Evolutionary conservation across 768 basidiomycete genomes (phyloP).

Genomic region (Podaxis pistillaris): DNA sequence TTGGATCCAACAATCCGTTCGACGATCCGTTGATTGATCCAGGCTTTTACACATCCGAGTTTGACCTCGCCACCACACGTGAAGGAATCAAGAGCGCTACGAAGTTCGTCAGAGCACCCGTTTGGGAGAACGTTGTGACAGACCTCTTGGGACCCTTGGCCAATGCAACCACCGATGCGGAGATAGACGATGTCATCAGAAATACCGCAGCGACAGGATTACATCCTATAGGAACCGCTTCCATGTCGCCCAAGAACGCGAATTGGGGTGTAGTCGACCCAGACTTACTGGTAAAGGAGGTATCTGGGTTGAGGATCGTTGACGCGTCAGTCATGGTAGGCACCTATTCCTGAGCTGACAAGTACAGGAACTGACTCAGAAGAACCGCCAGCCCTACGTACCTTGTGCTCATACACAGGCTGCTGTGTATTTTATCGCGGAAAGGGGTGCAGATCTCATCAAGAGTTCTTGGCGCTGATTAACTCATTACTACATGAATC

Average conservation of each 20-base stretch:
- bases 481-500: neutral
- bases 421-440: slow-evolving; percentile 11
- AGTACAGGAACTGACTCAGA: neutral
- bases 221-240: slow-evolving; percentile 32
- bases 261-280: slow-evolving; percentile 35
- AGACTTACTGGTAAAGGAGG: slow-evolving; percentile 34
- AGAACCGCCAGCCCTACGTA: neutral
- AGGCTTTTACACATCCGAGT: slow-evolving; percentile 5
- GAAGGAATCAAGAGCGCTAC: slow-evolving; percentile 14
- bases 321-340: slow-evolving; percentile 36
- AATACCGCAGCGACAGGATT: slow-evolving; percentile 18
- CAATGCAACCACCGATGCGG: slow-evolving; percentile 6
- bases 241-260: slow-evolving; percentile 28
- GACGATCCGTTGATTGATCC: slow-evolving; percentile 23
- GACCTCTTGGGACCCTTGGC: slow-evolving; percentile 5
- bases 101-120: slow-evolving; percentile 3
- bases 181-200: slow-evolving; percentile 18
- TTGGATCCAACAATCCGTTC: slow-evolving; percentile 23
- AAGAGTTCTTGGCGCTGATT: neutral
- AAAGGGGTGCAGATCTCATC: slow-evolving; percentile 14
- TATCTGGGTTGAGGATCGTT: slow-evolving; percentile 33
- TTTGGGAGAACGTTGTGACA: slow-evolving; percentile 12
- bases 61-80: slow-evolving; percentile 6
- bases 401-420: slow-evolving; percentile 3
- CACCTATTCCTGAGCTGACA: neutral